Evolutionary conservation across 345 rosid genomes (phyloP).

Genomic region (Litchi chinensis): DNA sequence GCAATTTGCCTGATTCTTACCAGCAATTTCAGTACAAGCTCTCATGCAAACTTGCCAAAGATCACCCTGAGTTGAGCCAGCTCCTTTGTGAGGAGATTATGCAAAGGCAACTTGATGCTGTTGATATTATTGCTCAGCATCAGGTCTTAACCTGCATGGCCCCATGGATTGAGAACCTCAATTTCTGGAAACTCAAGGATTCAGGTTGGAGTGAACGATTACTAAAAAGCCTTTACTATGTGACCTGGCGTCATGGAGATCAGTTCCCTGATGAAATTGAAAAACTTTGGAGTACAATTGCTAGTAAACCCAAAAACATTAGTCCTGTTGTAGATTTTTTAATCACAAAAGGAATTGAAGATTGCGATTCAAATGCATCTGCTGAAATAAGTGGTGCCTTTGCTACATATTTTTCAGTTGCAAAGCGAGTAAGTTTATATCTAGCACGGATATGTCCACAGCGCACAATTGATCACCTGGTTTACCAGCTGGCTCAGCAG

Average conservation of each 20-base stretch:
- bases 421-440: slow-evolving; percentile 95
- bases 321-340: slow-evolving; percentile 96
- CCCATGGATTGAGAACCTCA: slow-evolving; percentile 99
- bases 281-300: slow-evolving; percentile 98
- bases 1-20: slow-evolving; percentile 97
- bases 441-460: slow-evolving; percentile 97
- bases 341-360: slow-evolving; percentile 97
- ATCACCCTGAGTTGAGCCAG: slow-evolving; percentile 94
- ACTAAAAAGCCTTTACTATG: slow-evolving; percentile 96
- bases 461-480: slow-evolving; percentile 94
- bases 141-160: slow-evolving; percentile 99
- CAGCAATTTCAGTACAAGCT: slow-evolving; percentile 98
- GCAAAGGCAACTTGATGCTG: slow-evolving; percentile 99
- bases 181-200: slow-evolving; percentile 98
- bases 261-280: slow-evolving; percentile 99
- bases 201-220: slow-evolving; percentile 98
- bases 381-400: slow-evolving; percentile 99
- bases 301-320: slow-evolving; percentile 91
- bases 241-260: slow-evolving; percentile 98
- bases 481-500: slow-evolving; percentile 89
- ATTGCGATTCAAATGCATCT: slow-evolving; percentile 98
- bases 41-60: slow-evolving; percentile 96
- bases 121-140: slow-evolving; percentile 98
- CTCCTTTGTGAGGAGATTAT: slow-evolving; percentile 97
- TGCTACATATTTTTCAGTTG: slow-evolving; percentile 98